Percentiles rank a stretch among this genome's conserved stretches.
Evolutionary conservation across 495 filamentous ascomycete genomes (phyloP).

Genomic region (Tuber aestivum): DNA sequence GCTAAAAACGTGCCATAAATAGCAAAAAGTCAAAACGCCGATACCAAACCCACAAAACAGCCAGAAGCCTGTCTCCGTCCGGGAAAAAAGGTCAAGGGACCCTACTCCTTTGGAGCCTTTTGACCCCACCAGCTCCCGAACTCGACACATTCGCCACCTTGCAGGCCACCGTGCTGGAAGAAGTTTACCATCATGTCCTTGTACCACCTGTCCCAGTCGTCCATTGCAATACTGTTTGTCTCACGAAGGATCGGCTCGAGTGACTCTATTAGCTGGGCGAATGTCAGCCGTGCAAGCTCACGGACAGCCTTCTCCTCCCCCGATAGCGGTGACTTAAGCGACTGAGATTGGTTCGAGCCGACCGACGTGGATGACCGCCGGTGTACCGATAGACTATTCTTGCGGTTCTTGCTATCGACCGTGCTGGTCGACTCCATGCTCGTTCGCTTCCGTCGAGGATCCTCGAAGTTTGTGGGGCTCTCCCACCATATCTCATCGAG

Average conservation of each 20-base stretch:
- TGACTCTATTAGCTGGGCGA: constrained; percentile 81
- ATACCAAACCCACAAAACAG: neutral
- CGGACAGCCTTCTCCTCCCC: constrained; percentile 68
- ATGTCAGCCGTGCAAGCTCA: constrained; percentile 68
- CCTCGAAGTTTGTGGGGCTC: constrained; percentile 41
- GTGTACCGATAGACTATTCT: constrained; percentile 32
- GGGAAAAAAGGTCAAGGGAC: neutral
- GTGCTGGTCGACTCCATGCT: constrained; percentile 29
- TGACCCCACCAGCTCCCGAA: constrained; percentile 90
- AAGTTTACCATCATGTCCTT: constrained; percentile 79
- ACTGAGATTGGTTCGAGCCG: constrained; percentile 32
- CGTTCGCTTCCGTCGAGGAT: constrained; percentile 27
- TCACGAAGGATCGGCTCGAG: constrained; percentile 79
- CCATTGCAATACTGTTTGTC: constrained; percentile 73
- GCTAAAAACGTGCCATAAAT: neutral
- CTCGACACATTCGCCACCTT: constrained; percentile 84
- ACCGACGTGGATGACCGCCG: constrained; percentile 40
- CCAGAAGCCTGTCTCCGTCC: neutral
- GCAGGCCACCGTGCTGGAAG: constrained; percentile 68
- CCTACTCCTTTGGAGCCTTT: constrained; percentile 46
- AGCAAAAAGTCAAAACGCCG: neutral
- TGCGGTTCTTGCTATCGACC: constrained; percentile 27
- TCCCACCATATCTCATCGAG: constrained; percentile 87
- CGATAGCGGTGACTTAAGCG: constrained; percentile 50
- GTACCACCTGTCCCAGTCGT: constrained; percentile 91